Evolutionary conservation across 75 land plant species (phyloP), one percentile per base, ranked within the genome.

Genomic region (Cunninghamia lanceolata): DNA sequence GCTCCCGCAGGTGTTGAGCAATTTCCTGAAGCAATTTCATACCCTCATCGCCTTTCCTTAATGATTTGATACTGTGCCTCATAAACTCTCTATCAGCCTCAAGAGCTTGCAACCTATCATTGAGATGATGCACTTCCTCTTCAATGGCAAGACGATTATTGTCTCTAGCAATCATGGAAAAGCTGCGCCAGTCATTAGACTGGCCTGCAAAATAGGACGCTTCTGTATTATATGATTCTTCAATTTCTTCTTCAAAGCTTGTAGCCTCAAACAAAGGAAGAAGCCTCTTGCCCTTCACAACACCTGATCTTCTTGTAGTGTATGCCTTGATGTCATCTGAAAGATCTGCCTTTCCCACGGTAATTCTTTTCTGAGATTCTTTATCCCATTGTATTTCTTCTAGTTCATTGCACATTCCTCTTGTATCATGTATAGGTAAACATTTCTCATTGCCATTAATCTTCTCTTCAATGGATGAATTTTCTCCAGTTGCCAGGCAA

Each of bases 11-110:
- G 46, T 90, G 91, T 66, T 86, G 86, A 45, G 85, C 85, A 66
- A 91, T 85, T 74, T 91, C 91, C 39, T 88, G 86, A 63, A 93
- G 66, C 63, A 88, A 83, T 15, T 85, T 77, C 82, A 88, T 53
- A n/a, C 93, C 93, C 14, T 88, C 89, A 66, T 84, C 87, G 45
- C 92, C 94, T 89, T 86, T 86, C 52, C 76, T 83, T 36, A 93
- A 82, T 25, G 90, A 86, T 19, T 88, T 76, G 16, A 91, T 71
- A 43, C 83, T 63, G n/a, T 91, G 92, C 32, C 87, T 88, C 16
- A 92, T 84, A 76, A 89, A 89, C 75, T 89, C 63, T 35, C 82
- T 75, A 36, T 93, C 93, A 28, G 86, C 88, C 84, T 93, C 93
- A 75, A 93, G 91, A 81, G 91, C 90, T 82, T 88, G 68, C 42